Percentiles rank a stretch among this genome's conserved stretches.
Conservation (phyloP, 116 monocot species). For the Zostera marina region DNA sequence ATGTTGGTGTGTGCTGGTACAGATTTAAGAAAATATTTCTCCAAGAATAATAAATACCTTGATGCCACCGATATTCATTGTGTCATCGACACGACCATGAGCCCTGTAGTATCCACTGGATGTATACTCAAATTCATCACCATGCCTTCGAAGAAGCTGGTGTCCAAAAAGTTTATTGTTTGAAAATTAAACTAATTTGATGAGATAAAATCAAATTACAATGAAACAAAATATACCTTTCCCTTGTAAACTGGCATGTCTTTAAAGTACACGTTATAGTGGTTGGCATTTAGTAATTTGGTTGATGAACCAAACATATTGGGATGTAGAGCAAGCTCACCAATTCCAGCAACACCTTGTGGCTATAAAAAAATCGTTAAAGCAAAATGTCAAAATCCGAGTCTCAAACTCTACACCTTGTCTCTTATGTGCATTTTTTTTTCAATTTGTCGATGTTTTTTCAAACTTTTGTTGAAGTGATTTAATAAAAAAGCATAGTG, state of each 20-base stretch:
- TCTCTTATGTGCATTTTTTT: not conserved
- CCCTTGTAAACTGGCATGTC: constrained; percentile 79
- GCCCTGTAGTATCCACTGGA: constrained; percentile 64
- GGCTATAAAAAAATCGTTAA: constrained; percentile 23
- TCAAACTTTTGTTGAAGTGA: too few relatives aligned
- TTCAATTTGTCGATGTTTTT: not conserved
- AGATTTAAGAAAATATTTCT: not conserved
- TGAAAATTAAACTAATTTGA: not conserved
- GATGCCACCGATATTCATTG: constrained; percentile 99
- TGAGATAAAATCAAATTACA: not conserved
- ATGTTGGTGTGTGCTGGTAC: too few relatives aligned
- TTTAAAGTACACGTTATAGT: constrained; percentile 64
- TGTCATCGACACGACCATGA: constrained; percentile 96
- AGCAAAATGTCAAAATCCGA: not conserved
- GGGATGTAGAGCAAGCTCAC: constrained; percentile 77
- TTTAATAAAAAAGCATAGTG: too few relatives aligned
- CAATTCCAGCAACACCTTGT: constrained; percentile 33
- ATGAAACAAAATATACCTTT: constrained; percentile 23
- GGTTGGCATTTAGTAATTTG: constrained; percentile 71
- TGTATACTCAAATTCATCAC: constrained; percentile 85
- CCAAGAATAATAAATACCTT: constrained; percentile 29
- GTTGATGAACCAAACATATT: constrained; percentile 70
- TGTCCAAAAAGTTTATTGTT: not conserved
- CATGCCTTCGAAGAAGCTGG: constrained; percentile 84
- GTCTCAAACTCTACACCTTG: too few relatives aligned